Conservation (phyloP, 169 alveolate genomes). For the Plasmodium gallinaceum region DNA sequence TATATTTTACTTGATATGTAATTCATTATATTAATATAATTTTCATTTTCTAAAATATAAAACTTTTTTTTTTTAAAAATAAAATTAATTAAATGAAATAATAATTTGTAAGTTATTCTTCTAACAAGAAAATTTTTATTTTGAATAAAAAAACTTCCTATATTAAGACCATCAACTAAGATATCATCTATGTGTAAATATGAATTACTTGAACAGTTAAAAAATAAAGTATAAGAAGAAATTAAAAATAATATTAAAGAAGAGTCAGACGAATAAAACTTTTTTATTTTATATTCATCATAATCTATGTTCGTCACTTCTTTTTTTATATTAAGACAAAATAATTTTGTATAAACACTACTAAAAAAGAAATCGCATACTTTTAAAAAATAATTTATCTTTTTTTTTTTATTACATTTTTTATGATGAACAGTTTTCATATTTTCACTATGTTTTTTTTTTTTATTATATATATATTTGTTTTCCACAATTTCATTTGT, state of each 20-base stretch:
- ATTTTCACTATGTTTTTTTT: neutral
- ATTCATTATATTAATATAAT: conserved; percentile 17
- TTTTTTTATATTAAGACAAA: conserved; percentile 19
- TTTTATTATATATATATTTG: neutral
- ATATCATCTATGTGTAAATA: conserved; percentile 32
- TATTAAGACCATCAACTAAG: conserved; percentile 29
- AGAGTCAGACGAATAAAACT: conserved; percentile 23
- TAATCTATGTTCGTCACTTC: conserved; percentile 26
- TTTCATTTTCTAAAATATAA: conserved; percentile 38
- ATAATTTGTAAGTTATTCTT: conserved; percentile 28
- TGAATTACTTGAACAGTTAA: conserved; percentile 35
- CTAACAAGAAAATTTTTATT: conserved; percentile 11
- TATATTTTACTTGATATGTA: conserved; percentile 16
- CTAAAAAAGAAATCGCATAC: conserved; percentile 36
- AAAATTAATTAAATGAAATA: conserved; percentile 34
- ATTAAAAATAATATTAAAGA: conserved; percentile 22
- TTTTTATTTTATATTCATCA: conserved; percentile 49
- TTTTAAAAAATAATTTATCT: neutral
- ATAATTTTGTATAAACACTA: conserved; percentile 18
- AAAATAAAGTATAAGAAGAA: conserved; percentile 43
- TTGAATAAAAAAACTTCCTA: conserved; percentile 19
- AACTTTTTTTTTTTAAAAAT: conserved; percentile 48
- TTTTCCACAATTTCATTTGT: neutral
- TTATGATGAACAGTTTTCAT: neutral
- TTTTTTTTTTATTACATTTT: conserved; percentile 4